A percentile compares a stretch with the other conserved stretches of the same genome.
Evolutionary conservation across 768 basidiomycete species (phyloP).

Genomic region (Paxillus ammoniavirescens): DNA sequence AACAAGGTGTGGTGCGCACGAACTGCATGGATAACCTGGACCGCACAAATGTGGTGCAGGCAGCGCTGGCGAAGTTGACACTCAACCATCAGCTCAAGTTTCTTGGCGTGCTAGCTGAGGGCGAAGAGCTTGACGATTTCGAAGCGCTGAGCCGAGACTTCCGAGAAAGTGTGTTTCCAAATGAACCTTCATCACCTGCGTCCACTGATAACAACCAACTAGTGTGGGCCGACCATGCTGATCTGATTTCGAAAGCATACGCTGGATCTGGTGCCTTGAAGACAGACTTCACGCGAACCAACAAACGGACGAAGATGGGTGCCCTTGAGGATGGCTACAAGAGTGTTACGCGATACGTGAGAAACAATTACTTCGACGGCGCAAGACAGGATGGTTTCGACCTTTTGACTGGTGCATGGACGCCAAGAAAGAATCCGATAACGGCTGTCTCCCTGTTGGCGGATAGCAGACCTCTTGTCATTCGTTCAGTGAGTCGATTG

Average conservation of each 20-base stretch:
- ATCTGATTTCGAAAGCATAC: conserved; percentile 86
- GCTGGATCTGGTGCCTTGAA: conserved; percentile 95
- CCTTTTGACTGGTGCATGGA: conserved; percentile 88
- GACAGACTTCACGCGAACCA: conserved; percentile 94
- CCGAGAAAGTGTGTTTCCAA: conserved; percentile 69
- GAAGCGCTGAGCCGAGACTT: conserved; percentile 78
- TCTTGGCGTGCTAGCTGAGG: conserved; percentile 67
- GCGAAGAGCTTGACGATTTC: conserved; percentile 79
- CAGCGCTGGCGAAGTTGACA: conserved; percentile 83
- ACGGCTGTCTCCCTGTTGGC: conserved; percentile 69
- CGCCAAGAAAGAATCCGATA: conserved; percentile 73
- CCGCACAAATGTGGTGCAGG: conserved; percentile 95
- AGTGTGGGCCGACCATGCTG: conserved; percentile 99
- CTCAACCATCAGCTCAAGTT: conserved; percentile 75
- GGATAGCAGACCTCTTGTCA: conserved; percentile 78
- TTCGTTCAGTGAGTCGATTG: conserved; percentile 66
- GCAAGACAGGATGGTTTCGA: conserved; percentile 93
- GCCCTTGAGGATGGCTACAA: conserved; percentile 84
- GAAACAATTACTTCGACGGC: conserved; percentile 97
- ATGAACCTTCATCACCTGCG: background rate
- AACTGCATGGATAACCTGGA: conserved; percentile 99
- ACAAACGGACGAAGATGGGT: conserved; percentile 81
- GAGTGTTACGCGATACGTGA: conserved; percentile 79
- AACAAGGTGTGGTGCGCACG: conserved; percentile 80
- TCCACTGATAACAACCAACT: conserved; percentile 11